phyloP scores from a whole-genome alignment of 2,329 filamentous ascomycete species.

The Botryotinia globosa region DNA sequence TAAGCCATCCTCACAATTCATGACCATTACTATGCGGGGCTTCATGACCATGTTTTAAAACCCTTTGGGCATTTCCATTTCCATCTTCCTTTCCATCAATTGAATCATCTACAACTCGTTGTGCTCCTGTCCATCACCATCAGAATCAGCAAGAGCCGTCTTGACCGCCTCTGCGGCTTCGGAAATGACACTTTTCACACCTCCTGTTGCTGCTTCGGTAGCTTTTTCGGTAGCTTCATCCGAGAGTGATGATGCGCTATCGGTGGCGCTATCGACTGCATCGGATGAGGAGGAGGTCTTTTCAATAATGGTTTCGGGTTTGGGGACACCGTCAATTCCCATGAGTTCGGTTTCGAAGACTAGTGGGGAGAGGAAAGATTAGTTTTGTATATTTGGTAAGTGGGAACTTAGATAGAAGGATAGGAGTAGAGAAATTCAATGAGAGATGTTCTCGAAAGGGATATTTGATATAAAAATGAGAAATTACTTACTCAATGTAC shows the following conservation, averaged over 20 bases:
- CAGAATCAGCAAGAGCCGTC: slow-evolving; percentile 52
- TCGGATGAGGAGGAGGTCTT: slow-evolving; percentile 27
- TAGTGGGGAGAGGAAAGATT: slow-evolving; percentile 36
- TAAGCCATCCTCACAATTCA: slow-evolving; percentile 15
- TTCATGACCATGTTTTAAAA: slow-evolving; percentile 19
- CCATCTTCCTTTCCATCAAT: background rate
- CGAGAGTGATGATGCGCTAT: slow-evolving; percentile 33
- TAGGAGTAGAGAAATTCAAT: background rate
- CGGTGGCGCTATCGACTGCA: slow-evolving; percentile 31
- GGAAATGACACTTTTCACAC: slow-evolving; percentile 45
- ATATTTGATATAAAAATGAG: background rate
- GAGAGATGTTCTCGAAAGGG: background rate
- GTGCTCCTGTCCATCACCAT: slow-evolving; percentile 55
- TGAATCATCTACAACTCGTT: slow-evolving; percentile 53
- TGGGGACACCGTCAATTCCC: slow-evolving; percentile 69
- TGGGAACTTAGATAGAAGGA: background rate
- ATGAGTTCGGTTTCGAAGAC: slow-evolving; percentile 92
- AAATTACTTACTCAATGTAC: slow-evolving; percentile 64
- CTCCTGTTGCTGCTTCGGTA: slow-evolving; percentile 31
- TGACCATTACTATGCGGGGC: slow-evolving; percentile 18
- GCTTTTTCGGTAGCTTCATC: slow-evolving; percentile 24
- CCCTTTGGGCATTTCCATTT: background rate
- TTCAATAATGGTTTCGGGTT: slow-evolving; percentile 17
- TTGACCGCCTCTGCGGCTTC: slow-evolving; percentile 53
- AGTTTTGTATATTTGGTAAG: background rate